Evolutionary conservation across 495 filamentous ascomycete species (phyloP), one percentile per base, ranked within the genome.

Genomic region (Penicillium robsamsonii): DNA sequence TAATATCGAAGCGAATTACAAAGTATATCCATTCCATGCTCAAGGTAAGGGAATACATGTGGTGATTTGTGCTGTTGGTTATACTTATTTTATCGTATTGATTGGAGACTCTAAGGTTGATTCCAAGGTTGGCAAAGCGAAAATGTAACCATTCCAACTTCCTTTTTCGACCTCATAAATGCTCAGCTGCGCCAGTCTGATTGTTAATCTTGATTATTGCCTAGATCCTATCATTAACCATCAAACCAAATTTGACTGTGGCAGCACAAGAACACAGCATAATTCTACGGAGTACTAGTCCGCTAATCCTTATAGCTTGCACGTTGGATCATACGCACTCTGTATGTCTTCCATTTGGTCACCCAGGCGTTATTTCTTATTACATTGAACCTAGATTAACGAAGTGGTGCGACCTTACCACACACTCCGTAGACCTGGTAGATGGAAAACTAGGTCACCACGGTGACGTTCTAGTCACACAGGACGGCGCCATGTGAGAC

Each of bases 401-500:
- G 24, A n/a, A 51, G 49, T 42, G 5, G 64, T 66, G 55, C 58
- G 45, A 66, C 64, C 35, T 43, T 24, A 22, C n/a, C n/a, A n/a
- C 20, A 27, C 20, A 50, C 56, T 55, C 64, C 58, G 47, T 43
- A 53, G 31, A 66, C 61, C 64, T 59, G 61, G 58, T 64, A 50
- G 35, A 59, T 52, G 58, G 64, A 57, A 66, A 45, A 53, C 50
- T 43, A 56, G 43, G 41, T 59, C 56, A 55, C 24, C 11, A 53
- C 29, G 25, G 44, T 42, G 59, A 59, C 51, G 46, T 55, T 24
- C 56, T 64, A 53, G 55, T 57, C 49, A 47, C 52, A 61, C 57
- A 50, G 42, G 49, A 47, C 20, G 50, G 46, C 35, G 54, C 62
- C 60, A 69, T 65, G 68, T 73, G 68, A 73, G 70, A 73, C 70